Percentiles rank a stretch among this genome's conserved stretches.
Conservation (phyloP, 2,329 filamentous ascomycete species). For the Scedosporium minutisporum region DNA sequence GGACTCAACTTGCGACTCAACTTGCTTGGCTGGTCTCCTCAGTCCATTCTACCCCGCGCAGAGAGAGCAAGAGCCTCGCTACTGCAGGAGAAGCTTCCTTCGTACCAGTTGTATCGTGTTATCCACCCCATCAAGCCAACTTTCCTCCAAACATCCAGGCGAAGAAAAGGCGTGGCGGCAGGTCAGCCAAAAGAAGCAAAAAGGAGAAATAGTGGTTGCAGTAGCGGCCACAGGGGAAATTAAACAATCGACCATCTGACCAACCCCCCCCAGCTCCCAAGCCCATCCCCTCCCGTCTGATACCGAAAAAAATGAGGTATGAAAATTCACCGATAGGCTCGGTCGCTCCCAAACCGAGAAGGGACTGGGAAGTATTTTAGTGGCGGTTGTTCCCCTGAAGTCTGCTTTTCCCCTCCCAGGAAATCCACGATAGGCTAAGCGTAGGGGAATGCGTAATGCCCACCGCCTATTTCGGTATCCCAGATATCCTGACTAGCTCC, state of each 20-base stretch:
- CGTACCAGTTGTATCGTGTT: not conserved
- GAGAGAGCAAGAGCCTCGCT: too few relatives aligned
- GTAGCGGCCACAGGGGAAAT: conserved; percentile 1
- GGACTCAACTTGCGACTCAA: too few relatives aligned
- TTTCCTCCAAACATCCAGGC: not conserved
- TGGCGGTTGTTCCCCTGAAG: not conserved
- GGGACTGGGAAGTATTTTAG: not conserved
- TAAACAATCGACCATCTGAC: not conserved
- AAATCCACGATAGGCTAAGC: too few relatives aligned
- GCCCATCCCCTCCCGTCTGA: not conserved
- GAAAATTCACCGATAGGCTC: not conserved
- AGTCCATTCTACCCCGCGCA: too few relatives aligned
- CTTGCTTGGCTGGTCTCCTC: too few relatives aligned
- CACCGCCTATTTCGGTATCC: too few relatives aligned
- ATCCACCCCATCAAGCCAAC: not conserved
- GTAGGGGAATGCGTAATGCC: too few relatives aligned
- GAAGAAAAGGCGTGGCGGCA: not conserved
- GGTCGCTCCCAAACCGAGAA: not conserved
- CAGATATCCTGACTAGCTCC: too few relatives aligned
- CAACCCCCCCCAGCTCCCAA: not conserved
- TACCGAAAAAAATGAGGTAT: not conserved
- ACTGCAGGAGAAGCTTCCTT: too few relatives aligned
- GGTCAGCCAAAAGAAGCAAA: not conserved
- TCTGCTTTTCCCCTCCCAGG: not conserved
- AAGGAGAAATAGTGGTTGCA: not conserved